A percentile compares a stretch with the other conserved stretches of the same genome.
These are phyloP conservation scores for Sugiyamaella grinbergsii DNA, from an alignment of 1,139 yeast genomes.

Conservation along the genomic window DNA sequence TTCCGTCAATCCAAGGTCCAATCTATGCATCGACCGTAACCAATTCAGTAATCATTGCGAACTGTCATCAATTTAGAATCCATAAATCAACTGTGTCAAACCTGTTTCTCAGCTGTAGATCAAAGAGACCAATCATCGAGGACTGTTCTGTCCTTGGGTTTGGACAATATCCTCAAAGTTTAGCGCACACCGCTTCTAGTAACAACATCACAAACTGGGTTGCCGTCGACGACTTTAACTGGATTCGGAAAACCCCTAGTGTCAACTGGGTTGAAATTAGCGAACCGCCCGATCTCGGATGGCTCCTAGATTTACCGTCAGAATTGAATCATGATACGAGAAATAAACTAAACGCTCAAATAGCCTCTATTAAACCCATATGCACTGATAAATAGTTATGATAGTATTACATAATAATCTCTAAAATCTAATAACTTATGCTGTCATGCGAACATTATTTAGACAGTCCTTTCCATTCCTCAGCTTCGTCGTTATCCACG, in stretches of 20 bases:
- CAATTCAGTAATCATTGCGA: constrained; percentile 29
- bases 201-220: constrained; percentile 23
- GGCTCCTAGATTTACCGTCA: constrained; percentile 9
- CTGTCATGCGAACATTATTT: constrained; percentile 6
- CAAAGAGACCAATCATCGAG: constrained; percentile 40
- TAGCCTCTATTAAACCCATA: constrained; percentile 1
- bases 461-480: constrained; percentile 33
- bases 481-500: constrained; percentile 25
- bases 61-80: constrained; percentile 41
- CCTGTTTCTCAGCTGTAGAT: constrained; percentile 34
- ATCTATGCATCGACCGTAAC: constrained; percentile 30
- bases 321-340: neutral
- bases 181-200: constrained; percentile 2
- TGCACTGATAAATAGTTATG: constrained; percentile 18
- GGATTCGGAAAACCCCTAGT: constrained; percentile 32
- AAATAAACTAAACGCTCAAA: neutral
- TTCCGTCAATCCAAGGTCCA: constrained; percentile 34
- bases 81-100: constrained; percentile 33
- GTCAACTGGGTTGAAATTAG: constrained; percentile 30
- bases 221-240: constrained; percentile 39
- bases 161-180: constrained; percentile 28
- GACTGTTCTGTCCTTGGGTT: constrained; percentile 32
- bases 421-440: neutral
- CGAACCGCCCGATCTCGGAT: neutral
- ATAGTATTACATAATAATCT: constrained; percentile 6